A percentile compares a stretch with the other conserved stretches of the same genome.
Evolutionary conservation across 768 basidiomycete species (phyloP).

Genomic region (Serendipita sp.): DNA sequence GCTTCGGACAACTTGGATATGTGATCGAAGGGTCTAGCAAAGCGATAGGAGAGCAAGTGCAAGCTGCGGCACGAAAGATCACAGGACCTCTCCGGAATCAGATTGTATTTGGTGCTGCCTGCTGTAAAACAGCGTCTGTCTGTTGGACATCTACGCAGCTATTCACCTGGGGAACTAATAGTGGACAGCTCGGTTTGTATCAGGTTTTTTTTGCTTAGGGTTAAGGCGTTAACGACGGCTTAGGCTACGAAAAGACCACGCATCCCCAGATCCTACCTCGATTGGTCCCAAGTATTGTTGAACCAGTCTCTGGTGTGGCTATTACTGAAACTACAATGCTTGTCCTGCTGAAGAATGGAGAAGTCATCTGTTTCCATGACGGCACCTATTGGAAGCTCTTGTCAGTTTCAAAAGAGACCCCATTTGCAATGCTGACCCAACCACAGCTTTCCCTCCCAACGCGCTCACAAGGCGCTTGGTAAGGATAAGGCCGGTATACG

Average conservation of each 20-base stretch:
- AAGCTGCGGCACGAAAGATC: conserved; percentile 59
- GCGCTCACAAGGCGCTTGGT: background rate
- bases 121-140: conserved; percentile 71
- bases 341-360: conserved; percentile 59
- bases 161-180: conserved; percentile 88
- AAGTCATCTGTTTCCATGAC: conserved; percentile 73
- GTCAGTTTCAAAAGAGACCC: conserved; percentile 65
- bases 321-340: conserved; percentile 72
- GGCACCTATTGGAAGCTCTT: conserved; percentile 58
- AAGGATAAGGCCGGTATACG: conserved; percentile 34
- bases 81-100: conserved; percentile 64
- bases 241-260: conserved; percentile 61
- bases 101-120: conserved; percentile 62
- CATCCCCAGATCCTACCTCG: conserved; percentile 67
- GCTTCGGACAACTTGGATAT: conserved; percentile 82
- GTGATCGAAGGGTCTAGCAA: conserved; percentile 38
- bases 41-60: conserved; percentile 55
- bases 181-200: conserved; percentile 67
- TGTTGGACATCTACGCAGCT: conserved; percentile 67
- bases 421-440: conserved; percentile 36
- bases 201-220: background rate
- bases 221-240: conserved; percentile 1
- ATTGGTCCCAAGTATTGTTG: conserved; percentile 60
- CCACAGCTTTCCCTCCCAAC: background rate
- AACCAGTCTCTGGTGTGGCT: conserved; percentile 53